Percentiles rank a stretch among this genome's conserved stretches.
phyloP scores from a whole-genome alignment of 106 monocot species.

The Agapanthus africanus region DNA sequence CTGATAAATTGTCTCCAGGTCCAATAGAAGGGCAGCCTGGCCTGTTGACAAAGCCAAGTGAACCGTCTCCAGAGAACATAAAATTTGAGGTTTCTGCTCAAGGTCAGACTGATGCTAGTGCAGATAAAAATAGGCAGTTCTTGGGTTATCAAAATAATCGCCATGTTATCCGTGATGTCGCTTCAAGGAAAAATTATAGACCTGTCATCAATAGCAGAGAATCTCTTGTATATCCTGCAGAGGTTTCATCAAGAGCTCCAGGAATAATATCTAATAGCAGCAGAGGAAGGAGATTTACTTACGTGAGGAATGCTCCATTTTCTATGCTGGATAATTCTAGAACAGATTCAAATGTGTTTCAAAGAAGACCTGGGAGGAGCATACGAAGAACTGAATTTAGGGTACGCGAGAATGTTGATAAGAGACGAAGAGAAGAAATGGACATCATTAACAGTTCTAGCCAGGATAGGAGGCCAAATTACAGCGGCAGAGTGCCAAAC shows the following conservation, averaged over 20 bases:
- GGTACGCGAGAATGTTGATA: constrained; percentile 37
- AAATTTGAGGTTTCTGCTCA: constrained; percentile 15
- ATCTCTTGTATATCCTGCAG: constrained; percentile 15
- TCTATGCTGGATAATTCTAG: constrained; percentile 25
- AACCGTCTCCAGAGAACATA: constrained; percentile 9
- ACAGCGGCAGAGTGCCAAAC: constrained; percentile 12
- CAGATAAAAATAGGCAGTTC: constrained; percentile 14
- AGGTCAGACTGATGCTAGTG: constrained; percentile 10
- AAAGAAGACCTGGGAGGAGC: constrained; percentile 39
- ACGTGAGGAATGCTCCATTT: constrained; percentile 26
- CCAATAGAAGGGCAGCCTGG: constrained; percentile 14
- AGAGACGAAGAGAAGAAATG: constrained; percentile 22
- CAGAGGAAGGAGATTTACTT: constrained; percentile 52
- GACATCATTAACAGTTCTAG: constrained; percentile 20
- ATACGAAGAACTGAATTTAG: constrained; percentile 53
- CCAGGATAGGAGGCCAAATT: constrained; percentile 16
- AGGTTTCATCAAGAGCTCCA: constrained; percentile 21
- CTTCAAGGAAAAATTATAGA: constrained; percentile 23
- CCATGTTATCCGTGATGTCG: constrained; percentile 14
- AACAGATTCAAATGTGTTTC: constrained; percentile 34
- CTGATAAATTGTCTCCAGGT: constrained; percentile 10
- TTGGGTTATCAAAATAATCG: constrained; percentile 17
- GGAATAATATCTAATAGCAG: constrained; percentile 25
- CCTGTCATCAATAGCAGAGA: constrained; percentile 20
- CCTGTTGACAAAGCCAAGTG: constrained; percentile 1